phyloP scores from a whole-genome alignment of 1,284 basidiomycete species.

The Ustilago esculenta region DNA sequence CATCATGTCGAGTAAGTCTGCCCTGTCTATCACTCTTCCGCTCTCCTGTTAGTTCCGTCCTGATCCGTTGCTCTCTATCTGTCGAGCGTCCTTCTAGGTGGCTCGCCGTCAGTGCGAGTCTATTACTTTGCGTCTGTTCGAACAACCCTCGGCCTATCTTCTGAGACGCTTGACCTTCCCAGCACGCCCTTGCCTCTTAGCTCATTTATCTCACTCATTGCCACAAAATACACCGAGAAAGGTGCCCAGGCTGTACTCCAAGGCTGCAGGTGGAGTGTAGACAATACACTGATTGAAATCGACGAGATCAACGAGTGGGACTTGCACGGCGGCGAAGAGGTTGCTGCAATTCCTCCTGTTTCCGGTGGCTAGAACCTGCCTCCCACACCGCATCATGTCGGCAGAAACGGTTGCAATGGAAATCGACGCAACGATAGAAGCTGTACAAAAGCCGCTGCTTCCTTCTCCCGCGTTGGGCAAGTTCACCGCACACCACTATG shows the following conservation, averaged over 20 bases:
- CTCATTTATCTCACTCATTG: conserved; percentile 71
- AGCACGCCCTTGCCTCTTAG: conserved; percentile 70
- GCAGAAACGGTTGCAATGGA: not conserved
- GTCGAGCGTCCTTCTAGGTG: not conserved
- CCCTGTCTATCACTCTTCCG: not conserved
- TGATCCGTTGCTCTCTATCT: not conserved
- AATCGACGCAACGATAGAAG: conserved; percentile 6
- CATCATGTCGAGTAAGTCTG: conserved; percentile 26
- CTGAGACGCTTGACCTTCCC: conserved; percentile 22
- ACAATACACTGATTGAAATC: conserved; percentile 74
- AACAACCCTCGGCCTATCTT: conserved; percentile 27
- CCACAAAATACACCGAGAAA: conserved; percentile 17
- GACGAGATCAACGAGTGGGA: conserved; percentile 71
- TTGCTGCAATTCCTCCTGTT: conserved; percentile 82
- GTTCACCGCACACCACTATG: conserved; percentile 68
- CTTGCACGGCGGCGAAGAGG: conserved; percentile 78
- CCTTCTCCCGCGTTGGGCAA: not conserved
- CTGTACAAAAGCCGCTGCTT: conserved; percentile 7
- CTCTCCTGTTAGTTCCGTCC: not conserved
- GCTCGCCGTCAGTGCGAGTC: conserved; percentile 6
- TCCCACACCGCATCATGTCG: conserved; percentile 4
- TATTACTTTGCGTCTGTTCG: conserved; percentile 44
- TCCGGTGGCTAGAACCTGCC: conserved; percentile 72
- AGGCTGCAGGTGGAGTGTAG: conserved; percentile 74
- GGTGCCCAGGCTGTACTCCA: conserved; percentile 4